These are phyloP conservation scores for Neoboletus subvelutipes DNA, from an alignment of 768 basidiomycete species.

Conservation along the genomic window DNA sequence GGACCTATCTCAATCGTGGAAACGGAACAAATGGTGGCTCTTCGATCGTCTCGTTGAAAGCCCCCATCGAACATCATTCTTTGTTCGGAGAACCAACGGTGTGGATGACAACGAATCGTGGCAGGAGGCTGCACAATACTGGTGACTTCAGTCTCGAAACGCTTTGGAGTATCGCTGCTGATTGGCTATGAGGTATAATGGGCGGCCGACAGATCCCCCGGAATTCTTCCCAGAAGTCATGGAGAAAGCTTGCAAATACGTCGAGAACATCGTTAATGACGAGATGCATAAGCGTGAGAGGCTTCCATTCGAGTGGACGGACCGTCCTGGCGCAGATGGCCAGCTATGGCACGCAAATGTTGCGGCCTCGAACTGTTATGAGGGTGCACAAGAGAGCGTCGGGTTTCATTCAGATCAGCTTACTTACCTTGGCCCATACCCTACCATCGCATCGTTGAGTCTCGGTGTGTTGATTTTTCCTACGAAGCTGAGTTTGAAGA, in stretches of 20 bases:
- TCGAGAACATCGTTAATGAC: constrained; percentile 69
- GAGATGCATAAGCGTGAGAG: constrained; percentile 63
- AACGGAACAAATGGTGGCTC: constrained; percentile 80
- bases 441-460: constrained; percentile 83
- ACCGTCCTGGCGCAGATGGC: constrained; percentile 21
- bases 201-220: constrained; percentile 58
- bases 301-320: constrained; percentile 68
- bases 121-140: constrained; percentile 74
- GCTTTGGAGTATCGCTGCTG: constrained; percentile 4
- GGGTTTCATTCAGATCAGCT: constrained; percentile 82
- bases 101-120: constrained; percentile 48
- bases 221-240: constrained; percentile 59
- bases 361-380: constrained; percentile 82
- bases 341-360: constrained; percentile 76
- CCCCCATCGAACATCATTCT: constrained; percentile 82
- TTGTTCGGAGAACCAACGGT: constrained; percentile 51
- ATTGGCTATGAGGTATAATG: constrained; percentile 67
- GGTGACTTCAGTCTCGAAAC: constrained; percentile 42
- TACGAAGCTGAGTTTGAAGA: not conserved
- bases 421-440: constrained; percentile 79
- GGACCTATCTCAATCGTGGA: constrained; percentile 59
- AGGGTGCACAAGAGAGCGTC: constrained; percentile 78
- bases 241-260: constrained; percentile 74
- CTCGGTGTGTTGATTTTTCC: constrained; percentile 48
- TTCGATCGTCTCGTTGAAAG: constrained; percentile 81